A percentile compares a stretch with the other conserved stretches of the same genome.
Evolutionary conservation across 306 rosid species (phyloP).

Genomic region (Citrullus mucosospermus): DNA sequence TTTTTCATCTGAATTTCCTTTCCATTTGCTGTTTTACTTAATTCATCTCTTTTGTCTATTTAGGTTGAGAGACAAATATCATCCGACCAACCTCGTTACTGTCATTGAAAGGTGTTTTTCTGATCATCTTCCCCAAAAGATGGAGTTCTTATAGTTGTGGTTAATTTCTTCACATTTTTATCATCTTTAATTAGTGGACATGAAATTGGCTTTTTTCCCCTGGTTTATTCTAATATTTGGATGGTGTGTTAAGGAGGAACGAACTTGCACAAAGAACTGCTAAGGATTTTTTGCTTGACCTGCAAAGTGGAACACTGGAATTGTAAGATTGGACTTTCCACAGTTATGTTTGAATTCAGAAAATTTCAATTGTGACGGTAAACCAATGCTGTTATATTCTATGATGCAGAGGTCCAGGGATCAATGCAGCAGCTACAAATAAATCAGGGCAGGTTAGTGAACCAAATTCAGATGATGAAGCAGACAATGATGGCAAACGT

Average conservation of each 20-base stretch:
- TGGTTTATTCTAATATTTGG: neutral
- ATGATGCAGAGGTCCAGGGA: conserved; percentile 60
- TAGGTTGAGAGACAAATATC: conserved; percentile 96
- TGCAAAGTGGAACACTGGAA: conserved; percentile 80
- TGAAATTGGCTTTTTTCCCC: neutral
- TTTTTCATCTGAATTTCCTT: neutral
- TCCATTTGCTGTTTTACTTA: neutral
- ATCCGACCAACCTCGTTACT: conserved; percentile 77
- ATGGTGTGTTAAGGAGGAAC: conserved; percentile 62
- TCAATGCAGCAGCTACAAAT: conserved; percentile 42
- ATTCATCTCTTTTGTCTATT: conserved; percentile 14
- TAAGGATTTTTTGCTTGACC: conserved; percentile 74
- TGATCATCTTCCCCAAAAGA: conserved; percentile 9
- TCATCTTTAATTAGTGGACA: neutral
- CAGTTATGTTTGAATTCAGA: neutral
- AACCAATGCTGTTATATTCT: conserved; percentile 6
- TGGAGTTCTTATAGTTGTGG: neutral
- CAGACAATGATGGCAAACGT: conserved; percentile 56
- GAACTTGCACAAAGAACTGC: conserved; percentile 74
- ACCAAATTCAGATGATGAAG: conserved; percentile 89
- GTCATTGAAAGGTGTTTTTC: conserved; percentile 71
- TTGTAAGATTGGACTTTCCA: conserved; percentile 39
- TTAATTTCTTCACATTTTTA: neutral
- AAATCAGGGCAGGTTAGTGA: conserved; percentile 68
- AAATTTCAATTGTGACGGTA: neutral